Conservation (phyloP, 257 asterid species). For the Solanum chilense region DNA sequence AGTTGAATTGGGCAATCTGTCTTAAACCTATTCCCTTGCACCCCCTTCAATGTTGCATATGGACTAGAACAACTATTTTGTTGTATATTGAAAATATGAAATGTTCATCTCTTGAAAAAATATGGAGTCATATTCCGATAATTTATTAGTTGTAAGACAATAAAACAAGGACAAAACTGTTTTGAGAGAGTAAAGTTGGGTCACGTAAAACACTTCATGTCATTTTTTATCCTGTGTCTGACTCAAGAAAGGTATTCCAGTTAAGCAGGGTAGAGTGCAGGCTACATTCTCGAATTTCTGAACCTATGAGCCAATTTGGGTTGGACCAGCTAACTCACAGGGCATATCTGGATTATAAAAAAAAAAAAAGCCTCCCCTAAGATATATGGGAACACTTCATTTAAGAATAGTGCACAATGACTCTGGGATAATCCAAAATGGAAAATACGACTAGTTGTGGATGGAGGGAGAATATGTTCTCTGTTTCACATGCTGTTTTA, state of each 20-base stretch:
- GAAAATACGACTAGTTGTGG: neutral
- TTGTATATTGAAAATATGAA: neutral
- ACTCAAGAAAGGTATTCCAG: neutral
- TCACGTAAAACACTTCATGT: neutral
- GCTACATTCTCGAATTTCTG: neutral
- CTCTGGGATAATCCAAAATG: neutral
- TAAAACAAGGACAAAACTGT: neutral
- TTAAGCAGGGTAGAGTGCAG: neutral
- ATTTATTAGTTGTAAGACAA: neutral
- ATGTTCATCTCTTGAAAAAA: neutral
- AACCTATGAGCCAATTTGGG: neutral
- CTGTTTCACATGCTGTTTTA: neutral
- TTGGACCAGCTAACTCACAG: neutral
- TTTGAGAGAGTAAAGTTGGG: neutral
- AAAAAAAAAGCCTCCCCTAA: neutral
- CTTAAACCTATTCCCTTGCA: neutral
- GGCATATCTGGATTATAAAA: neutral
- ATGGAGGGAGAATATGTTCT: neutral
- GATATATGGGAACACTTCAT: neutral
- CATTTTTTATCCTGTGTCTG: neutral
- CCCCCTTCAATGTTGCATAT: neutral
- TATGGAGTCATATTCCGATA: neutral
- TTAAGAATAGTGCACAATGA: neutral
- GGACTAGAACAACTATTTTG: neutral
- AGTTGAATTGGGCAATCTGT: neutral